Evolutionary conservation across 306 rosid species (phyloP).

Genomic region (Astragalus membranaceus): DNA sequence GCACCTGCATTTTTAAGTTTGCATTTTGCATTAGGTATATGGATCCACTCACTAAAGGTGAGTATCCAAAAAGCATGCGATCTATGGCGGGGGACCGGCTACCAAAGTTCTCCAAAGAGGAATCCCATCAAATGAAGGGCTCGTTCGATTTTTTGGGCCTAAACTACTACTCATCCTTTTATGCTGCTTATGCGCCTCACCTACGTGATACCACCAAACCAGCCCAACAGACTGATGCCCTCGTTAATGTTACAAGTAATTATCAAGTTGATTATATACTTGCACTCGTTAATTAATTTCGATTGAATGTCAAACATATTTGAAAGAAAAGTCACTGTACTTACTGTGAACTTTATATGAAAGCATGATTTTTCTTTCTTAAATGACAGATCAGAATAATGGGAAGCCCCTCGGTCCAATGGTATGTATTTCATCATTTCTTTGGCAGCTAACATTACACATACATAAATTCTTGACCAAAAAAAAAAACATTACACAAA

Average conservation of each 20-base stretch:
- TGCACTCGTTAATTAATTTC: neutral
- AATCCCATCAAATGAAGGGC: conserved; percentile 25
- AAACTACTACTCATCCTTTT: conserved; percentile 36
- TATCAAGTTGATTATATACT: conserved; percentile 8
- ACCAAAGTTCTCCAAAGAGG: conserved; percentile 25
- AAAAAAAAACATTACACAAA: no score
- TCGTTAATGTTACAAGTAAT: conserved; percentile 33
- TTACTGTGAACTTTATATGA: neutral
- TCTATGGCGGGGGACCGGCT: conserved; percentile 27
- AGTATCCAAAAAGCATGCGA: conserved; percentile 36
- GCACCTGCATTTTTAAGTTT: conserved; percentile 1
- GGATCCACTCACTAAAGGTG: conserved; percentile 32
- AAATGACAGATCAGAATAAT: conserved; percentile 21
- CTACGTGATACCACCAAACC: conserved; percentile 14
- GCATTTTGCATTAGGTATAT: conserved; percentile 21
- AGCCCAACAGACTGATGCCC: conserved; percentile 29
- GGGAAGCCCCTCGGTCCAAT: conserved; percentile 26
- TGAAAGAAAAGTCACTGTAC: neutral
- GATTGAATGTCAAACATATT: neutral
- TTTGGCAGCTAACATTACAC: neutral
- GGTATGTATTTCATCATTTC: conserved; percentile 24
- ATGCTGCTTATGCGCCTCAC: conserved; percentile 31
- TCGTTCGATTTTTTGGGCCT: conserved; percentile 36
- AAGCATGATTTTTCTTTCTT: neutral
- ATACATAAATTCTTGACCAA: no score